Evolutionary conservation across 352 stramenopile genomes (phyloP).

Genomic region (Globisporangium spinosum): DNA sequence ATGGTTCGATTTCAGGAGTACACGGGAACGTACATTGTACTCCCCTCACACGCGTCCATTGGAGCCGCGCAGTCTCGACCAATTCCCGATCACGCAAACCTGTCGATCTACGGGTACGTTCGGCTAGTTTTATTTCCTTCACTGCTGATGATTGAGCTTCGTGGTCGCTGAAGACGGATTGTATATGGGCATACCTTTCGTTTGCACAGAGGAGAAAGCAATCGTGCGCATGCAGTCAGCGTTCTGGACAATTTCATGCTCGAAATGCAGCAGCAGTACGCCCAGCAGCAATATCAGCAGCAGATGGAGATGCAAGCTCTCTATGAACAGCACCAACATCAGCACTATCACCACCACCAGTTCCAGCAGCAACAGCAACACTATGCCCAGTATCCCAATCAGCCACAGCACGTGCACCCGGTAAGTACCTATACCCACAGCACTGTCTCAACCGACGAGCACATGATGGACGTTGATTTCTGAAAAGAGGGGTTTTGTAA

Average conservation of each 20-base stretch:
- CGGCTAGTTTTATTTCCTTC: background rate
- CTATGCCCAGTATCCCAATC: conserved; percentile 16
- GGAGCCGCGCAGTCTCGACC: conserved; percentile 6
- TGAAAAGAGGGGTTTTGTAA: conserved; percentile 15
- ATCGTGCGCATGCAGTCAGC: conserved; percentile 50
- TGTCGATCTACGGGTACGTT: conserved; percentile 76
- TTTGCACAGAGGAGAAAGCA: conserved; percentile 31
- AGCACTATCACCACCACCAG: conserved; percentile 13
- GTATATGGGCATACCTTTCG: background rate
- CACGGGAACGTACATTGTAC: conserved; percentile 72
- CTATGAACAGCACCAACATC: conserved; percentile 33
- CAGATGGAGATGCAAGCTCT: conserved; percentile 27
- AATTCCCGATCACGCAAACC: conserved; percentile 32
- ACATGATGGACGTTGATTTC: conserved; percentile 63
- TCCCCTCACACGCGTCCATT: conserved; percentile 35
- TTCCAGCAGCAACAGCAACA: conserved; percentile 26
- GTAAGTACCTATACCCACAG: conserved; percentile 12
- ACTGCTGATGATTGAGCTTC: background rate
- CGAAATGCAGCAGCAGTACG: conserved; percentile 56
- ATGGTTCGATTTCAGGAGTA: conserved; percentile 78
- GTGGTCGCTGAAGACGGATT: background rate
- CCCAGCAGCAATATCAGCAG: conserved; percentile 30
- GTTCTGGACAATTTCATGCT: conserved; percentile 56
- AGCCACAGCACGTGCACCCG: conserved; percentile 21
- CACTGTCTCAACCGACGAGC: conserved; percentile 30